These are phyloP conservation scores for Puccinia novopanici DNA, from an alignment of 1,284 basidiomycete species.

Conservation along the genomic window DNA sequence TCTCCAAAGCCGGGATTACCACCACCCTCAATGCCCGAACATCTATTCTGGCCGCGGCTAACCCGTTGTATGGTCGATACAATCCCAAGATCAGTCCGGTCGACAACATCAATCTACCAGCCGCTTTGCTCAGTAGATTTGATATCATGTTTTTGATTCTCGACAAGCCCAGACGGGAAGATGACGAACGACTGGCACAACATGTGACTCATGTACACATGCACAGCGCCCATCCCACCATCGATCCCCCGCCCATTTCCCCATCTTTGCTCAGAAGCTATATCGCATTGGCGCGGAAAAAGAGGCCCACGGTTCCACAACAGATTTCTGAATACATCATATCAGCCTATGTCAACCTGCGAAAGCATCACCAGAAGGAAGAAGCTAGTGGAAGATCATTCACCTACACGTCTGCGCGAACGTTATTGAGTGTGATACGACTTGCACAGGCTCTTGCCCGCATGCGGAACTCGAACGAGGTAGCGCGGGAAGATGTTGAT, in stretches of 20 bases:
- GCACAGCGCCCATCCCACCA: conserved; percentile 82
- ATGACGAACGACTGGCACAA: conserved; percentile 91
- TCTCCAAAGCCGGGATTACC: conserved; percentile 98
- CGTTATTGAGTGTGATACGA: conserved; percentile 89
- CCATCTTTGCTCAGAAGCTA: conserved; percentile 91
- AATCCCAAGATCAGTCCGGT: conserved; percentile 96
- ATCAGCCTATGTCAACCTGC: conserved; percentile 89
- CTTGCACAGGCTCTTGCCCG: conserved; percentile 92
- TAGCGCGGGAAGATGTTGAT: conserved; percentile 86
- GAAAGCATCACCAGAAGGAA: conserved; percentile 88
- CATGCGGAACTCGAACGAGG: conserved; percentile 76
- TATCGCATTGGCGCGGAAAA: conserved; percentile 87
- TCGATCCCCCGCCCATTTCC: conserved; percentile 70
- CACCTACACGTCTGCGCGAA: conserved; percentile 94
- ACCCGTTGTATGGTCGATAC: conserved; percentile 96
- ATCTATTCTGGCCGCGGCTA: conserved; percentile 95
- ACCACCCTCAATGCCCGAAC: conserved; percentile 98
- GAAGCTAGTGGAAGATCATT: conserved; percentile 84
- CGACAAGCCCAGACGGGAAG: conserved; percentile 89
- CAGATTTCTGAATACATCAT: conserved; percentile 91
- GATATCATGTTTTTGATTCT: conserved; percentile 95
- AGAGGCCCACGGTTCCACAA: conserved; percentile 81
- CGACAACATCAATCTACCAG: conserved; percentile 98
- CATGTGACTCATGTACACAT: conserved; percentile 99
- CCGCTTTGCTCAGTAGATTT: conserved; percentile 91